phyloP scores from a whole-genome alignment of 257 asterid species.

The Voacanga thouarsii region DNA sequence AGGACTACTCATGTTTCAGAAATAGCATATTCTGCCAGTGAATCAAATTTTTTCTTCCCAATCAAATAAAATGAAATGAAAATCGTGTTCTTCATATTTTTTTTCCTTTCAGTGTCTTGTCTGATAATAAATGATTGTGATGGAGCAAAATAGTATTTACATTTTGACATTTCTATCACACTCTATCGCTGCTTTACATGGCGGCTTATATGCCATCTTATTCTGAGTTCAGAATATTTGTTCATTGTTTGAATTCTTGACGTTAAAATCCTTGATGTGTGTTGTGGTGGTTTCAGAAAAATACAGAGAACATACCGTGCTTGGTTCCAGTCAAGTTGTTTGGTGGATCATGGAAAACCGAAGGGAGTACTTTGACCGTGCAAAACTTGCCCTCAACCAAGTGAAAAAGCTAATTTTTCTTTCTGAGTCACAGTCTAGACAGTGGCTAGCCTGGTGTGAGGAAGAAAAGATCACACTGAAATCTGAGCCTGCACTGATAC shows the following conservation, averaged over 20 bases:
- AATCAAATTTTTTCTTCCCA: neutral
- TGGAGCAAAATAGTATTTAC: neutral
- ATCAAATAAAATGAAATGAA: neutral
- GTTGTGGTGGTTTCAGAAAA: conserved; percentile 53
- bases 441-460: conserved; percentile 90
- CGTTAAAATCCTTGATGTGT: conserved; percentile 2
- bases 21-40: neutral
- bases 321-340: conserved; percentile 84
- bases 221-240: neutral
- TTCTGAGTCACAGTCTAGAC: conserved; percentile 75
- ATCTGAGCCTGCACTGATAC: conserved; percentile 68
- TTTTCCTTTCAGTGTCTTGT: neutral
- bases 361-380: conserved; percentile 79
- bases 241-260: neutral
- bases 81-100: neutral
- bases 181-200: neutral
- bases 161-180: neutral
- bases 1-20: neutral
- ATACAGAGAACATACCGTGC: conserved; percentile 76
- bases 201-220: neutral
- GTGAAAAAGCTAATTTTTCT: conserved; percentile 86
- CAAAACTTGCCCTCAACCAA: conserved; percentile 71
- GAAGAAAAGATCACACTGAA: conserved; percentile 76
- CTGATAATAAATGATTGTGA: neutral
- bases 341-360: conserved; percentile 99